phyloP scores from a whole-genome alignment of 1,139 yeast genomes.

The Taphrina pruni region DNA sequence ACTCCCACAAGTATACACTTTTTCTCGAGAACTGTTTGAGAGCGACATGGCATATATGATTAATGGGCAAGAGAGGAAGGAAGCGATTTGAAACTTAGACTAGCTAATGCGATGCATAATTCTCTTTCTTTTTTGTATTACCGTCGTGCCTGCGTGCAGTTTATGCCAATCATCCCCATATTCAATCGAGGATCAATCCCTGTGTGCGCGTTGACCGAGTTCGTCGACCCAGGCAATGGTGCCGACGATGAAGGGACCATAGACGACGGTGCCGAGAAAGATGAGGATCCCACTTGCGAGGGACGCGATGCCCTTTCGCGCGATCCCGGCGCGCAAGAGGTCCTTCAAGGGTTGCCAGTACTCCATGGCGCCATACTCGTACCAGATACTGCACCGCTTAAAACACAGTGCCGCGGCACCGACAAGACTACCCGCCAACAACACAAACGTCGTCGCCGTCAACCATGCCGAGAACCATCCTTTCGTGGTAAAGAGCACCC shows the following conservation, averaged over 20 bases:
- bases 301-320: slow-evolving; percentile 22
- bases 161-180: too few species aligned
- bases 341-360: slow-evolving; percentile 41
- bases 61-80: too few species aligned
- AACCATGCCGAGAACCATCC: slow-evolving; percentile 7
- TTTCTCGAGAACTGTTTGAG: too few species aligned
- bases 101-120: slow-evolving; percentile 4
- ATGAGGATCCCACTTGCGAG: slow-evolving; percentile 18
- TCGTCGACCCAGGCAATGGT: slow-evolving; percentile 35
- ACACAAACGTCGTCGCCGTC: neutral
- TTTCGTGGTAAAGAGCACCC: slow-evolving; percentile 12
- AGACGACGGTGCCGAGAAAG: slow-evolving; percentile 17
- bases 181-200: neutral
- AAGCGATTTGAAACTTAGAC: neutral
- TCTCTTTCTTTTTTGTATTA: too few species aligned
- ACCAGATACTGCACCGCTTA: slow-evolving; percentile 32
- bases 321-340: slow-evolving; percentile 27
- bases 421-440: slow-evolving; percentile 8
- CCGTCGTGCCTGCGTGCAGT: too few species aligned
- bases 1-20: too few species aligned
- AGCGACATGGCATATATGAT: slow-evolving; percentile 4
- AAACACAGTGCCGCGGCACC: slow-evolving; percentile 30
- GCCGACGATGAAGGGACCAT: slow-evolving; percentile 36
- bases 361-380: slow-evolving; percentile 40
- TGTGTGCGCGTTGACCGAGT: slow-evolving; percentile 28